Evolutionary conservation across 768 basidiomycete genomes (phyloP).

Genomic region (Calocybe indica): DNA sequence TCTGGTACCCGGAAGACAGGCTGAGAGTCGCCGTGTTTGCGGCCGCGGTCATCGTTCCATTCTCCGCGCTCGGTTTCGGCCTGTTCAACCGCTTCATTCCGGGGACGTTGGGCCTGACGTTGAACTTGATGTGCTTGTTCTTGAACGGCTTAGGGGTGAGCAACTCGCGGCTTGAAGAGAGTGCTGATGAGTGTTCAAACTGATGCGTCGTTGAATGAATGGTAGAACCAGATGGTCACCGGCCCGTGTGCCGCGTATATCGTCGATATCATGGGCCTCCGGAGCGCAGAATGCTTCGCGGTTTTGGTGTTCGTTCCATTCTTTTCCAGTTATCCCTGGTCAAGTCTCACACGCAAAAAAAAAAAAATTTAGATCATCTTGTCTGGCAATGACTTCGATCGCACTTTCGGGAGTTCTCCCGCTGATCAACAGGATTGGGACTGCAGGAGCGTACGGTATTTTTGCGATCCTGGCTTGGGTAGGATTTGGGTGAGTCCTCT

Average conservation of each 20-base stretch:
- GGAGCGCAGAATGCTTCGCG: constrained; percentile 45
- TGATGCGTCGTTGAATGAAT: not conserved
- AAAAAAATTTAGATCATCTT: not conserved
- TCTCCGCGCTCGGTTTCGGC: constrained; percentile 35
- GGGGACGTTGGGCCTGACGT: constrained; percentile 15
- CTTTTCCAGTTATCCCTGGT: too few relatives aligned
- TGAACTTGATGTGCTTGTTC: constrained; percentile 14
- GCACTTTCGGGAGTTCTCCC: constrained; percentile 8
- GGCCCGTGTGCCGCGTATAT: constrained; percentile 39
- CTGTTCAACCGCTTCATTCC: constrained; percentile 30
- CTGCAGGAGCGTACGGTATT: constrained; percentile 8
- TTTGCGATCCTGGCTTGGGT: constrained; percentile 11
- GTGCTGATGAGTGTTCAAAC: too few relatives aligned
- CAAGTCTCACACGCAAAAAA: too few relatives aligned
- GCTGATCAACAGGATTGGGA: constrained; percentile 10
- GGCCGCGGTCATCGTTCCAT: constrained; percentile 31
- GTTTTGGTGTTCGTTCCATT: constrained; percentile 26
- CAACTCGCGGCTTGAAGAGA: too few relatives aligned
- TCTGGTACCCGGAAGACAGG: constrained; percentile 49
- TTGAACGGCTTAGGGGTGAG: constrained; percentile 7
- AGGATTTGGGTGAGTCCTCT: constrained; percentile 10
- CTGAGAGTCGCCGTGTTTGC: constrained; percentile 35
- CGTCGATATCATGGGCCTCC: constrained; percentile 41
- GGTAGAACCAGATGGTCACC: constrained; percentile 32
- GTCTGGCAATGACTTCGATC: constrained; percentile 9